Evolutionary conservation across 116 monocot species (phyloP).

Genomic region (Posidonia oceanica): DNA sequence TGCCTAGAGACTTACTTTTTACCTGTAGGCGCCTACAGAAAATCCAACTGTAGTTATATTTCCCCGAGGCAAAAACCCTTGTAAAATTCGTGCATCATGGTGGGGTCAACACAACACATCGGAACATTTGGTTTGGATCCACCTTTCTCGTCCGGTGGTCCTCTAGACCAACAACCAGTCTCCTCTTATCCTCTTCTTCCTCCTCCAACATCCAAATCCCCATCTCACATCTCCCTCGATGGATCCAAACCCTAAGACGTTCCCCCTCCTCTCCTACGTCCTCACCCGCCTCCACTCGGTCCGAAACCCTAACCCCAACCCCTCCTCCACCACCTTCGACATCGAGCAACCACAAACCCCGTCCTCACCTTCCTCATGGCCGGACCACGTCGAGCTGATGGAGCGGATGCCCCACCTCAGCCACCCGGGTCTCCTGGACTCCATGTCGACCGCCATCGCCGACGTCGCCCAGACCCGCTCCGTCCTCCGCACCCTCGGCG

Average conservation of each 20-base stretch:
- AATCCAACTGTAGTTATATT: too few relatives aligned
- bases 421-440: slow-evolving; percentile 42
- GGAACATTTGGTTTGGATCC: too few relatives aligned
- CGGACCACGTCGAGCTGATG: slow-evolving; percentile 33
- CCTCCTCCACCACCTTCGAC: slow-evolving; percentile 15
- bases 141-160: too few relatives aligned
- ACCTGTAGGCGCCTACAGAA: too few relatives aligned
- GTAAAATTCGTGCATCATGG: too few relatives aligned
- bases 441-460: slow-evolving; percentile 65
- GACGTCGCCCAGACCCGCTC: slow-evolving; percentile 61
- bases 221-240: slow-evolving; percentile 5
- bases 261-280: slow-evolving; percentile 78
- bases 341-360: slow-evolving; percentile 27
- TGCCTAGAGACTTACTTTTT: too few relatives aligned
- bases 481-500: slow-evolving; percentile 53
- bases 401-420: slow-evolving; percentile 59
- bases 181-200: not conserved
- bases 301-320: slow-evolving; percentile 7
- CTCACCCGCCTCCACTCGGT: slow-evolving; percentile 43
- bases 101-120: too few relatives aligned
- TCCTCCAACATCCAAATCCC: not conserved
- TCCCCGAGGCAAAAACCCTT: too few relatives aligned
- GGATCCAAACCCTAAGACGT: slow-evolving; percentile 65
- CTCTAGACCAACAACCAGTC: too few relatives aligned
- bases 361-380: not conserved